phyloP scores from a whole-genome alignment of 1,284 basidiomycete genomes.

The Trichosporon inkin region DNA sequence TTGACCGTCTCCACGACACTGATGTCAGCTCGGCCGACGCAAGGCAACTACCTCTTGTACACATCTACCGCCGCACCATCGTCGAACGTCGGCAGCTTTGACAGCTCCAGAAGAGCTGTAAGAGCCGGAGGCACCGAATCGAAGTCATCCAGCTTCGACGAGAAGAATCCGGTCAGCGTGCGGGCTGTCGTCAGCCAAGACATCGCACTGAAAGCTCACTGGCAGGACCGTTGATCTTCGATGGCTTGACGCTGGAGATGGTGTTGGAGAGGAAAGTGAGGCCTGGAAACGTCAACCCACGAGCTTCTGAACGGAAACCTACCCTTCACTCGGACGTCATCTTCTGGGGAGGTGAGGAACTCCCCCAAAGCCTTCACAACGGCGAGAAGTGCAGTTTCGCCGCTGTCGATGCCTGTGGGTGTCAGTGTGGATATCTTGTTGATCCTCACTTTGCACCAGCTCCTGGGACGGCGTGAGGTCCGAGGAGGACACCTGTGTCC shows the following conservation, averaged over 20 bases:
- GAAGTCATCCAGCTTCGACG: conserved; percentile 77
- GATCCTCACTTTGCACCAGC: conserved; percentile 37
- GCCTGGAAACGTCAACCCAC: conserved; percentile 24
- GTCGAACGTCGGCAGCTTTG: conserved; percentile 63
- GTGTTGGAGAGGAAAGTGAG: conserved; percentile 55
- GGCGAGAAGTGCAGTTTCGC: conserved; percentile 63
- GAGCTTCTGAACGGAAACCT: conserved; percentile 14
- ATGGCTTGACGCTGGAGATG: conserved; percentile 59
- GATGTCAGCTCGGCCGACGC: not conserved
- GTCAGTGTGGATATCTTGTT: not conserved
- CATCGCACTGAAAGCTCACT: conserved; percentile 55
- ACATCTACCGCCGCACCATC: conserved; percentile 67
- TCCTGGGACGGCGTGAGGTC: conserved; percentile 40
- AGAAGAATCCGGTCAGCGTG: conserved; percentile 77
- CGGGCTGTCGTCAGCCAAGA: conserved; percentile 56
- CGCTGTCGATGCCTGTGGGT: conserved; percentile 61
- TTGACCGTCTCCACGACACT: conserved; percentile 75
- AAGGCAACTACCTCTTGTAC: conserved; percentile 60
- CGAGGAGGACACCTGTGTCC: conserved; percentile 44
- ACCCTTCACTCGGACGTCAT: conserved; percentile 74
- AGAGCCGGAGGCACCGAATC: conserved; percentile 74
- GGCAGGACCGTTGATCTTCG: conserved; percentile 72
- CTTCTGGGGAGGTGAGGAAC: conserved; percentile 81
- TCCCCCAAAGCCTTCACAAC: conserved; percentile 84
- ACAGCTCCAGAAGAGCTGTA: conserved; percentile 66